Evolutionary conservation across 192 early-diverging fungal species (phyloP).

Genomic region (Cetraspora pellucida): DNA sequence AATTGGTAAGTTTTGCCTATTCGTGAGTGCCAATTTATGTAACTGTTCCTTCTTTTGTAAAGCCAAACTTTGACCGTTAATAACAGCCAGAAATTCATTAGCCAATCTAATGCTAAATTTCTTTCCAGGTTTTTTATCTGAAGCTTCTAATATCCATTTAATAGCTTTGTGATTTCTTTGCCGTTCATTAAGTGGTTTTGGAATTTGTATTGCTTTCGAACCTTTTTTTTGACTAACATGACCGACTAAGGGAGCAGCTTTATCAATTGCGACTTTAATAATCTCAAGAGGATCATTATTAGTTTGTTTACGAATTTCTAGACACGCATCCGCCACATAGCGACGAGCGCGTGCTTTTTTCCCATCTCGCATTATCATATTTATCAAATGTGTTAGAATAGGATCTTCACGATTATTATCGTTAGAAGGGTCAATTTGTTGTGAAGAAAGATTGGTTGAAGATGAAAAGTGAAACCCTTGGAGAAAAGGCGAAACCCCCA

Average conservation of each 20-base stretch:
- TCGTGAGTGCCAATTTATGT: slow-evolving; percentile 82
- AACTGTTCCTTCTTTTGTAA: slow-evolving; percentile 74
- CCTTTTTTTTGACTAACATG: slow-evolving; percentile 71
- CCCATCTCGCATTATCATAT: slow-evolving; percentile 91
- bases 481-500: too few relatives aligned
- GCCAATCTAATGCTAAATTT: slow-evolving; percentile 72
- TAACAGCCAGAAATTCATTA: slow-evolving; percentile 78
- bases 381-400: slow-evolving; percentile 76
- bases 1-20: slow-evolving; percentile 70
- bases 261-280: slow-evolving; percentile 71
- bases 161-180: slow-evolving; percentile 79
- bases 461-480: too few relatives aligned
- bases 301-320: slow-evolving; percentile 64
- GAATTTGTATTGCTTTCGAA: slow-evolving; percentile 80
- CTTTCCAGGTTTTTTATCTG: slow-evolving; percentile 63
- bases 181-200: slow-evolving; percentile 74
- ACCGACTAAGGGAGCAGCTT: slow-evolving; percentile 75
- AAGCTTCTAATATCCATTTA: slow-evolving; percentile 84
- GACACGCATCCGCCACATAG: slow-evolving; percentile 66
- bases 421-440: too few relatives aligned
- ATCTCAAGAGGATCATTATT: slow-evolving; percentile 67
- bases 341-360: slow-evolving; percentile 81
- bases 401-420: slow-evolving; percentile 46
- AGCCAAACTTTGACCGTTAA: slow-evolving; percentile 69
- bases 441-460: too few relatives aligned